A percentile compares a stretch with the other conserved stretches of the same genome.
Conservation (phyloP, 768 basidiomycete species). For the Pulveroboletus sp. region DNA sequence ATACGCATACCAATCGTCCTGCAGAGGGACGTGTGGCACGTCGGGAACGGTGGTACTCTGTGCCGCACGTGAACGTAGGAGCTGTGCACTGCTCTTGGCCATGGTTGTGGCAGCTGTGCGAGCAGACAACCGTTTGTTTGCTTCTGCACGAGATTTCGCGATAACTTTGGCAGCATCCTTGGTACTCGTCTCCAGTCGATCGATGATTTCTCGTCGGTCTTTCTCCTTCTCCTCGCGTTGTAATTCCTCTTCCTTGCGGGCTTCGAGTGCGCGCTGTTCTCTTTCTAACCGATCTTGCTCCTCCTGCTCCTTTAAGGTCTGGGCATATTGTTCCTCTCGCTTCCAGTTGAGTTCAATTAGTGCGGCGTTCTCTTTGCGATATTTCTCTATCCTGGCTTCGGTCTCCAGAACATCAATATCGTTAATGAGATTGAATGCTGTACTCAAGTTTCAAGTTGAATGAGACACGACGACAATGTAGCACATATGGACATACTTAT, state of each 20-base stretch:
- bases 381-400: constrained; percentile 75
- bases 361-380: constrained; percentile 75
- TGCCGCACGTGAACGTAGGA: constrained; percentile 59
- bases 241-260: constrained; percentile 64
- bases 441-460: neutral
- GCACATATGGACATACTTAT: constrained; percentile 48
- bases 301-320: constrained; percentile 71
- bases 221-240: constrained; percentile 75
- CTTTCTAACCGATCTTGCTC: constrained; percentile 70
- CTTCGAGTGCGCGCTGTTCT: constrained; percentile 62
- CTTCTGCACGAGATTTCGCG: constrained; percentile 62
- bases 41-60: constrained; percentile 68
- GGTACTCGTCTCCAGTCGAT: constrained; percentile 73
- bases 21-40: constrained; percentile 72
- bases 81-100: constrained; percentile 42
- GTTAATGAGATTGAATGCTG: constrained; percentile 94
- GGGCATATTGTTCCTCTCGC: constrained; percentile 72
- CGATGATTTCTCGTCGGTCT: constrained; percentile 68
- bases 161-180: constrained; percentile 67
- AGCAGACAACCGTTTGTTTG: constrained; percentile 55
- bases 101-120: constrained; percentile 42
- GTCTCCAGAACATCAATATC: constrained; percentile 77
- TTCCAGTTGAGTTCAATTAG: constrained; percentile 81
- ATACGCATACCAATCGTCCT: constrained; percentile 73
- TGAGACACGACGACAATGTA: neutral